Evolutionary conservation across 169 alveolate genomes (phyloP), one percentile per base, ranked within the genome.

Genomic region (Plasmodium yoelii): DNA sequence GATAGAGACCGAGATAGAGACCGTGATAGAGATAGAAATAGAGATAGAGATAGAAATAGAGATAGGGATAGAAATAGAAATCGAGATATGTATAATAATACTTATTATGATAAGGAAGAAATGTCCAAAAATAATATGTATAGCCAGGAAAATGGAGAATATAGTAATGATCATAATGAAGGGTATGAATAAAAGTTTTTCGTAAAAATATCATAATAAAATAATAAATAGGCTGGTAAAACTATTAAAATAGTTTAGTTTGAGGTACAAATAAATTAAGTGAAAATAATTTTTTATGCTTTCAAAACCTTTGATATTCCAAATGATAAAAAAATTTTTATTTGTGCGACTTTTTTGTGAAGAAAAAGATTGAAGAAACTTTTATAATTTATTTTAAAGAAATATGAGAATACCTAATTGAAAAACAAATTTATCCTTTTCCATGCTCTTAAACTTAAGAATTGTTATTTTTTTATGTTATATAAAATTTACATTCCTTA

Each of bases 1-100:
- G 63, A 28, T 7, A 1, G 70, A 56, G 87, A 72, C 34, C 18
- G 67, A 12, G n/a, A 26, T 51, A 22, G 65, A 18, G 56, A 12
- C 1, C 19, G 65, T 8, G 67, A 51, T 46, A 69, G 65, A 10
- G 28, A 70, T 26, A 28, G 47, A 3, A 60, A 42, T 1, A n/a
- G 70, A 10, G 72, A 72, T 3, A 56, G 72, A 5, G 15, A 56
- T 18, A 7, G 42, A 10, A 39, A 39, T 2, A 15, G 39, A 13
- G 60, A 77, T 18, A 51, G 60, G 26, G 53, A 59, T 22, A 12
- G 77, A 12, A 57, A 67, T 4, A 61, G 47, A 19, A 69, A 51
- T 15, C 8, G 12, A 15, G 71, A 18, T 8, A 26, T 49, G 19
- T 9, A 18, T 18, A 61, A 26, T 22, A 5, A 22, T 8, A 12